Conservation (phyloP, 192 early-diverging fungal genomes). For the Gryganskiella cystojenkinii region DNA sequence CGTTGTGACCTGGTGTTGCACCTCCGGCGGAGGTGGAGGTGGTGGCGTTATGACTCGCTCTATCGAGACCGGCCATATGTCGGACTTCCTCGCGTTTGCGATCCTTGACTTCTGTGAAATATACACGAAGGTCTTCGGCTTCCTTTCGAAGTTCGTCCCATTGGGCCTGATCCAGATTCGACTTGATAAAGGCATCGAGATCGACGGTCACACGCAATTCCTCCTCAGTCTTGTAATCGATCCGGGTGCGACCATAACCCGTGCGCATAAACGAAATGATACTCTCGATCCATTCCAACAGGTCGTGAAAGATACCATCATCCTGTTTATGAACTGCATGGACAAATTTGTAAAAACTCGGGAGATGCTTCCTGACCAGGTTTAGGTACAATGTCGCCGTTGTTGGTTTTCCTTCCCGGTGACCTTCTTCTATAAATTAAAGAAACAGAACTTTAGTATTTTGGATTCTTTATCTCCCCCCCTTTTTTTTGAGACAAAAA, state of each 20-base stretch:
- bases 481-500: neutral
- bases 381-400: slow-evolving; percentile 25
- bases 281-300: slow-evolving; percentile 52
- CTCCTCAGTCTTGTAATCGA: slow-evolving; percentile 26
- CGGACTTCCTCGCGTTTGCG: slow-evolving; percentile 22
- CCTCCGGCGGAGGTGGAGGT: neutral
- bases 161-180: slow-evolving; percentile 28
- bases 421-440: slow-evolving; percentile 12
- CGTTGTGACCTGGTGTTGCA: neutral
- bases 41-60: slow-evolving; percentile 1
- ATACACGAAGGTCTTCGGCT: slow-evolving; percentile 11
- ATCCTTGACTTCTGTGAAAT: slow-evolving; percentile 33
- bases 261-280: slow-evolving; percentile 47
- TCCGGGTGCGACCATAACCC: slow-evolving; percentile 36
- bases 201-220: slow-evolving; percentile 15
- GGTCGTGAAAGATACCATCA: slow-evolving; percentile 52
- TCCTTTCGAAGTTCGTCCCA: slow-evolving; percentile 39
- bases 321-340: slow-evolving; percentile 59
- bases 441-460: neutral
- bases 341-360: slow-evolving; percentile 60
- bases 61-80: slow-evolving; percentile 20
- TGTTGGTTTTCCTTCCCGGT: slow-evolving; percentile 2
- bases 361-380: slow-evolving; percentile 56
- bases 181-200: slow-evolving; percentile 19
- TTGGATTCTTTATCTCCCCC: neutral